Evolutionary conservation across 23 red algal species (phyloP).

Genomic region (Cyanidiococcus yangmingshanensis): DNA sequence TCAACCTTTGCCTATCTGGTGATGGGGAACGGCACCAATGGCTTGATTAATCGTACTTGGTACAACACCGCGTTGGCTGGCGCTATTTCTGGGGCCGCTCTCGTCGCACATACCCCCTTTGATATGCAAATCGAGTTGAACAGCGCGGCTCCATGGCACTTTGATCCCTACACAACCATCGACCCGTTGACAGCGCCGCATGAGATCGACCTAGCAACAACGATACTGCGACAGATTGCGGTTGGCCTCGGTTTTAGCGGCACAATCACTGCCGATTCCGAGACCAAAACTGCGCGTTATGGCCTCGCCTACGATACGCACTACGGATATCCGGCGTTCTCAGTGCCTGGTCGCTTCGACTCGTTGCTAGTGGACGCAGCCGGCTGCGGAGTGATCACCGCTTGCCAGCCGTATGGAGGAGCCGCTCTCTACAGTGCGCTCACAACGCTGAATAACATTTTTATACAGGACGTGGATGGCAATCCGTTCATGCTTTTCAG

Average conservation of each 20-base stretch:
- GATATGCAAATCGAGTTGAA: slow-evolving; percentile 34
- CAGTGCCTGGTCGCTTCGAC: slow-evolving; percentile 6
- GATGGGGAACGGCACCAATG: slow-evolving; percentile 12
- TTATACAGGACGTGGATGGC: not conserved
- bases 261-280: slow-evolving; percentile 16
- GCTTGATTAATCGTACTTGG: not conserved
- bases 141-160: slow-evolving; percentile 33
- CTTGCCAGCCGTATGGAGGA: not conserved
- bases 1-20: slow-evolving; percentile 28
- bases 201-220: slow-evolving; percentile 38
- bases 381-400: not conserved
- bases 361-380: not conserved
- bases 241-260: slow-evolving; percentile 50
- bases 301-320: slow-evolving; percentile 1
- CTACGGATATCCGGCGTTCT: slow-evolving; percentile 17
- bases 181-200: not conserved
- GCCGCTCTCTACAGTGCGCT: slow-evolving; percentile 6
- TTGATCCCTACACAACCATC: slow-evolving; percentile 6
- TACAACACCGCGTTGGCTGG: slow-evolving; percentile 37
- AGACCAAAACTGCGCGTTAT: slow-evolving; percentile 7
- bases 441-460: slow-evolving; percentile 1
- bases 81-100: not conserved
- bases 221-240: slow-evolving; percentile 40
- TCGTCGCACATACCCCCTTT: not conserved
- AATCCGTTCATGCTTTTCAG: slow-evolving; percentile 9